These are phyloP conservation scores for Phytophthora sansomeana DNA, from an alignment of 352 stramenopile species.

Conservation along the genomic window DNA sequence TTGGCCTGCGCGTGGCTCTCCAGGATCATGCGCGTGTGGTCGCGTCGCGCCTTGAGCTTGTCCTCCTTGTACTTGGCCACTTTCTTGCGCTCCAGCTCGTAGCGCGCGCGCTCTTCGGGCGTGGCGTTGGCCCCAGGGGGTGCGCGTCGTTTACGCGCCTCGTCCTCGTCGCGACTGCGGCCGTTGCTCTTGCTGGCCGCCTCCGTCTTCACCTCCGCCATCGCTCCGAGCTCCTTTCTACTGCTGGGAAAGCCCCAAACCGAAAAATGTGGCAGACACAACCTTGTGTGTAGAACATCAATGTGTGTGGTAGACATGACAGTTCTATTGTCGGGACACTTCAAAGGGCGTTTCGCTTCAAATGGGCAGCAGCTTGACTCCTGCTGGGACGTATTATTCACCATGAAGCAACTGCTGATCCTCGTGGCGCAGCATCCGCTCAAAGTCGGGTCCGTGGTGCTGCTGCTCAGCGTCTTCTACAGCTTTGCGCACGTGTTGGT, in stretches of 20 bases:
- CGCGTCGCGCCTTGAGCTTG: slow-evolving; percentile 85
- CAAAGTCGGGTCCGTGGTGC: slow-evolving; percentile 55
- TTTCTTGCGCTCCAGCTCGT: slow-evolving; percentile 88
- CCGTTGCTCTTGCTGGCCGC: slow-evolving; percentile 31
- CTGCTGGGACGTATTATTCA: neutral
- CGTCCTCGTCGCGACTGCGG: slow-evolving; percentile 35
- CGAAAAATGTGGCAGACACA: neutral
- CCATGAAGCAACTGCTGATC: slow-evolving; percentile 60
- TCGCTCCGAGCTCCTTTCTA: slow-evolving; percentile 19
- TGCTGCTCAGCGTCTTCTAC: slow-evolving; percentile 70
- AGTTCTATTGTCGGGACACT: slow-evolving; percentile 9
- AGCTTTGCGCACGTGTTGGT: slow-evolving; percentile 74
- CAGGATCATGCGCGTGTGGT: slow-evolving; percentile 90
- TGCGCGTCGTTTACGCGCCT: slow-evolving; percentile 50
- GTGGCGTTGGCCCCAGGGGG: slow-evolving; percentile 64
- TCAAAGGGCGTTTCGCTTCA: slow-evolving; percentile 25
- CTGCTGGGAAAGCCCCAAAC: no score
- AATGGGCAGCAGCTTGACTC: neutral
- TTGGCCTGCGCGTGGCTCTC: slow-evolving; percentile 89
- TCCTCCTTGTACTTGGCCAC: slow-evolving; percentile 91
- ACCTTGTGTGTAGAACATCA: slow-evolving; percentile 5
- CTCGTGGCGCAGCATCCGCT: slow-evolving; percentile 67
- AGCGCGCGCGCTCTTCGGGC: slow-evolving; percentile 76
- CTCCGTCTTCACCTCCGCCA: slow-evolving; percentile 37
- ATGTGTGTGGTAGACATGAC: neutral